Conservation (phyloP, 2,329 filamentous ascomycete species). For the Blastomyces gilchristii region DNA sequence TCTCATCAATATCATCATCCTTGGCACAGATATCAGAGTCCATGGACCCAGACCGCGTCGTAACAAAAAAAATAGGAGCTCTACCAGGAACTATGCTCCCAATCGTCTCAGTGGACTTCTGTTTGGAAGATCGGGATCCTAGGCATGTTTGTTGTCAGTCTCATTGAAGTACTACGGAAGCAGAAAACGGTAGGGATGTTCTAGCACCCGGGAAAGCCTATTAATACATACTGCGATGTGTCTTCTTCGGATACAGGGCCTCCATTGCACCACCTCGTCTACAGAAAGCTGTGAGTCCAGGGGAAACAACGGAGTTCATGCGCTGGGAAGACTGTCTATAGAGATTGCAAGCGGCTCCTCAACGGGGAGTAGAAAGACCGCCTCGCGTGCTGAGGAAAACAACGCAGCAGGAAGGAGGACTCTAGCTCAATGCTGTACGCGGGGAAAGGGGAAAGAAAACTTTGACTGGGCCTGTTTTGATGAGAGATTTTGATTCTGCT, state of each 20-base stretch:
- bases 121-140: slow-evolving; percentile 12
- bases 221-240: slow-evolving; percentile 1
- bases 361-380: neutral
- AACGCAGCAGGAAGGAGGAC: neutral
- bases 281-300: neutral
- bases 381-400: neutral
- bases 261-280: neutral
- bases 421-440: neutral
- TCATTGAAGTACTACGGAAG: neutral
- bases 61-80: slow-evolving; percentile 13
- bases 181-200: neutral
- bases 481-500: neutral
- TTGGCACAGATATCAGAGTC: neutral
- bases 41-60: neutral
- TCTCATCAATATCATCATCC: neutral
- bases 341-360: neutral
- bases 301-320: neutral
- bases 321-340: neutral
- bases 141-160: neutral
- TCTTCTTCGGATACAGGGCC: neutral
- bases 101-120: slow-evolving; percentile 10
- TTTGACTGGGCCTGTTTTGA: neutral
- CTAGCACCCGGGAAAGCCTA: neutral
- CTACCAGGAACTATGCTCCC: slow-evolving; percentile 15
- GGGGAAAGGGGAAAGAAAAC: neutral